A percentile compares a stretch with the other conserved stretches of the same genome.
These are phyloP conservation scores for Syncephalastrum racemosum DNA, from an alignment of 371 early-diverging fungal species.

Conservation along the genomic window DNA sequence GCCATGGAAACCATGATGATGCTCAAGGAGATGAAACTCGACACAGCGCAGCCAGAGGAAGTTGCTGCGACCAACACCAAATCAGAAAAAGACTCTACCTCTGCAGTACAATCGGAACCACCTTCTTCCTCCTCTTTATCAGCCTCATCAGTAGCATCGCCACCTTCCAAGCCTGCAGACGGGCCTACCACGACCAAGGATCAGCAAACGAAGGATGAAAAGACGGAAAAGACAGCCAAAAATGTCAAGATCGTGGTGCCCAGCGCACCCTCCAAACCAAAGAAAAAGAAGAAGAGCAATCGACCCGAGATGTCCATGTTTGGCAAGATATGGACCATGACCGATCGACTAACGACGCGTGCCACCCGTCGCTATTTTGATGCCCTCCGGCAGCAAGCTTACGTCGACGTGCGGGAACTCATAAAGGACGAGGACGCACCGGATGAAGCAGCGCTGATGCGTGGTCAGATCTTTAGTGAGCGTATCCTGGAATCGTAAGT, in stretches of 20 bases:
- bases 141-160: neutral
- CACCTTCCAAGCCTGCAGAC: neutral
- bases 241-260: slow-evolving; percentile 4
- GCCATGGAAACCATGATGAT: slow-evolving; percentile 55
- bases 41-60: slow-evolving; percentile 18
- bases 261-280: slow-evolving; percentile 3
- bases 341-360: slow-evolving; percentile 47
- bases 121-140: neutral
- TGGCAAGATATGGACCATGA: slow-evolving; percentile 55
- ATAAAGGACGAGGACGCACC: slow-evolving; percentile 18
- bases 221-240: neutral
- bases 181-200: slow-evolving; percentile 11
- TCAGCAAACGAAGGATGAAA: slow-evolving; percentile 8
- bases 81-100: neutral
- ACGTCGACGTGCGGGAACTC: slow-evolving; percentile 5
- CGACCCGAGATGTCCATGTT: slow-evolving; percentile 48
- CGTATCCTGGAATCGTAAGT: slow-evolving; percentile 51
- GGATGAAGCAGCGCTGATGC: slow-evolving; percentile 27
- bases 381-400: slow-evolving; percentile 16
- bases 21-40: slow-evolving; percentile 40
- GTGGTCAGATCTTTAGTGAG: slow-evolving; percentile 53
- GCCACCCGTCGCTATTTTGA: slow-evolving; percentile 38
- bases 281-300: slow-evolving; percentile 32
- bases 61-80: slow-evolving; percentile 4
- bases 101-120: neutral